Conservation (phyloP, 306 rosid species). For the Glycine latifolia region DNA sequence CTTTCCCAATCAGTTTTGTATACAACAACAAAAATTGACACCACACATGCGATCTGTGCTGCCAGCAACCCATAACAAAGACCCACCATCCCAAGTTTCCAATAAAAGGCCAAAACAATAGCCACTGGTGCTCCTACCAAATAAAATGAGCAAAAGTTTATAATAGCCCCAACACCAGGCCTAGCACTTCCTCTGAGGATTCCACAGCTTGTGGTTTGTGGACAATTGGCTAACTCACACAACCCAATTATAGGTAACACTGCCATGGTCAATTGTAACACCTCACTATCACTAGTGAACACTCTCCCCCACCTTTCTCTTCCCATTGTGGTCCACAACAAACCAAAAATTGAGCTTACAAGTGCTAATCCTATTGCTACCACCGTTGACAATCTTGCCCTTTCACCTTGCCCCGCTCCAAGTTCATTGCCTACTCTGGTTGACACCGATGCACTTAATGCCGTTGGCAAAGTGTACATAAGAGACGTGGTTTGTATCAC, state of each 20-base stretch:
- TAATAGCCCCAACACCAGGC: slow-evolving; percentile 61
- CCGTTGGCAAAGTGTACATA: slow-evolving; percentile 65
- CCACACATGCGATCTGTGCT: slow-evolving; percentile 63
- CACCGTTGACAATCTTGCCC: slow-evolving; percentile 55
- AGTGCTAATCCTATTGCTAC: slow-evolving; percentile 60
- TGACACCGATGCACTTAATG: slow-evolving; percentile 65
- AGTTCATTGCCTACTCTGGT: slow-evolving; percentile 72
- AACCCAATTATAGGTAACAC: slow-evolving; percentile 64
- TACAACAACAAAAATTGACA: slow-evolving; percentile 55
- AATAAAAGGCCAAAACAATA: slow-evolving; percentile 55
- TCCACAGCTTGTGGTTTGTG: slow-evolving; percentile 69
- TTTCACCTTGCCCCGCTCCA: slow-evolving; percentile 50
- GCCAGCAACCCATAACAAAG: slow-evolving; percentile 66
- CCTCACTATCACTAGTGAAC: slow-evolving; percentile 57
- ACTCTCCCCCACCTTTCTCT: slow-evolving; percentile 60
- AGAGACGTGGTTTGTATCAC: slow-evolving; percentile 72
- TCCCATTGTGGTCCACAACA: slow-evolving; percentile 56
- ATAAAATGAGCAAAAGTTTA: slow-evolving; percentile 63
- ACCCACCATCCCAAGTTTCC: slow-evolving; percentile 60
- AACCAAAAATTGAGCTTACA: slow-evolving; percentile 54
- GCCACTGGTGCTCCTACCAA: slow-evolving; percentile 72
- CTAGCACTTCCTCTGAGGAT: slow-evolving; percentile 68
- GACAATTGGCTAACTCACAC: slow-evolving; percentile 67
- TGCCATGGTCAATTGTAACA: slow-evolving; percentile 53
- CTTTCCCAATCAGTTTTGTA: slow-evolving; percentile 61